Conservation (phyloP, 2,329 filamentous ascomycete species). For the Aureobasidium sp. region DNA sequence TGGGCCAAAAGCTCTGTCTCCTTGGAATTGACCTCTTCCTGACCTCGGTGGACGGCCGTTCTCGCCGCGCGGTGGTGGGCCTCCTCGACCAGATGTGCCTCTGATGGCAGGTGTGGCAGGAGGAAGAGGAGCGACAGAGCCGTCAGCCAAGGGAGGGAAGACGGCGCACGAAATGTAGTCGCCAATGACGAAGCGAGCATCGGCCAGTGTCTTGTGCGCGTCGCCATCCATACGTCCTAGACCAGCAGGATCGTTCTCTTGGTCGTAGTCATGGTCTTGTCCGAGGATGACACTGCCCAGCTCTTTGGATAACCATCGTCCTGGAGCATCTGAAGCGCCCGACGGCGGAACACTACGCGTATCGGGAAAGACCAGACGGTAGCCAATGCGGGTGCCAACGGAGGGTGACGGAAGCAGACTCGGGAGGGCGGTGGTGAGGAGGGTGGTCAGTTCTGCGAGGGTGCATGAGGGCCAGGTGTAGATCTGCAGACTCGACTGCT, state of each 20-base stretch:
- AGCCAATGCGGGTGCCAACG: slow-evolving; percentile 77
- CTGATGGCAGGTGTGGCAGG: slow-evolving; percentile 38
- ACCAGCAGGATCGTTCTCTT: slow-evolving; percentile 28
- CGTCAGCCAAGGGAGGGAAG: slow-evolving; percentile 66
- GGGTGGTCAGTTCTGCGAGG: slow-evolving; percentile 70
- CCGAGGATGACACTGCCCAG: slow-evolving; percentile 71
- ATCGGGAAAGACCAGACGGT: slow-evolving; percentile 80
- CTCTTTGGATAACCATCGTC: slow-evolving; percentile 69
- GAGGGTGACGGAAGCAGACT: slow-evolving; percentile 64
- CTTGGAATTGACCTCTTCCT: slow-evolving; percentile 20
- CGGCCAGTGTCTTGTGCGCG: slow-evolving; percentile 64
- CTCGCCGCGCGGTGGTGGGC: slow-evolving; percentile 26
- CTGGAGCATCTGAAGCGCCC: slow-evolving; percentile 33
- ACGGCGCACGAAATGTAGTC: slow-evolving; percentile 83
- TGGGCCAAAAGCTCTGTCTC: slow-evolving; percentile 24
- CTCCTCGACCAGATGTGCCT: slow-evolving; percentile 34
- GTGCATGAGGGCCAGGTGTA: slow-evolving; percentile 83
- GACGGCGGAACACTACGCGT: slow-evolving; percentile 43
- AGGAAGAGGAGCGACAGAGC: slow-evolving; percentile 60
- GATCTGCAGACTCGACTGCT: slow-evolving; percentile 53
- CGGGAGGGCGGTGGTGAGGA: slow-evolving; percentile 64
- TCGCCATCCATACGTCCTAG: slow-evolving; percentile 47
- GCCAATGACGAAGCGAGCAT: slow-evolving; percentile 77
- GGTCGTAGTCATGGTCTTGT: slow-evolving; percentile 29
- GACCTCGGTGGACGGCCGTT: slow-evolving; percentile 23